phyloP scores from a whole-genome alignment of 148 eudicot species.

The Linanthus parryae region DNA sequence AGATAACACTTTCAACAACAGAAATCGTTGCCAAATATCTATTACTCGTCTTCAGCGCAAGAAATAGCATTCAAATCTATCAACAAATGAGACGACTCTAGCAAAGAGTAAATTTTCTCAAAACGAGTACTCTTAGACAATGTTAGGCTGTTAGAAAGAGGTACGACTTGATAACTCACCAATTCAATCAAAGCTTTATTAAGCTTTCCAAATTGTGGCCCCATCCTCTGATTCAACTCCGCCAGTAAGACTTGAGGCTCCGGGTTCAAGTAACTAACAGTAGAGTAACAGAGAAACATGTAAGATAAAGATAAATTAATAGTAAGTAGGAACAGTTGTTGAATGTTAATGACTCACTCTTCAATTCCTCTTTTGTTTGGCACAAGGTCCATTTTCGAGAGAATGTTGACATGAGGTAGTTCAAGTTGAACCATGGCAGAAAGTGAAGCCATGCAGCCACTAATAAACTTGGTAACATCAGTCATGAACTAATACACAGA shows the following conservation, averaged over 20 bases:
- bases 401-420: conserved; percentile 72
- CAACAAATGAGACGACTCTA: no score
- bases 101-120: no score
- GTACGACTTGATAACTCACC: no score
- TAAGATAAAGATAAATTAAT: background rate
- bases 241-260: conserved; percentile 56
- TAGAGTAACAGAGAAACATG: background rate
- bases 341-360: conserved; percentile 34
- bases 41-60: no score
- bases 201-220: conserved; percentile 77
- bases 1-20: no score
- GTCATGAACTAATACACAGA: conserved; percentile 56
- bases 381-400: conserved; percentile 98
- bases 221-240: conserved; percentile 71
- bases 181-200: conserved; percentile 80
- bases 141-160: no score
- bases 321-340: conserved; percentile 2
- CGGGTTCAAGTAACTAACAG: conserved; percentile 61
- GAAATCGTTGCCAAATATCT: no score
- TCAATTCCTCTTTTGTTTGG: conserved; percentile 71
- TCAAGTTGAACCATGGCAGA: conserved; percentile 98
- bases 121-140: no score
- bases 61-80: no score
- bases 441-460: conserved; percentile 94
- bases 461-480: conserved; percentile 93